Evolutionary conservation across 768 basidiomycete genomes (phyloP).

Genomic region (Strobilomyces echinocephalus): DNA sequence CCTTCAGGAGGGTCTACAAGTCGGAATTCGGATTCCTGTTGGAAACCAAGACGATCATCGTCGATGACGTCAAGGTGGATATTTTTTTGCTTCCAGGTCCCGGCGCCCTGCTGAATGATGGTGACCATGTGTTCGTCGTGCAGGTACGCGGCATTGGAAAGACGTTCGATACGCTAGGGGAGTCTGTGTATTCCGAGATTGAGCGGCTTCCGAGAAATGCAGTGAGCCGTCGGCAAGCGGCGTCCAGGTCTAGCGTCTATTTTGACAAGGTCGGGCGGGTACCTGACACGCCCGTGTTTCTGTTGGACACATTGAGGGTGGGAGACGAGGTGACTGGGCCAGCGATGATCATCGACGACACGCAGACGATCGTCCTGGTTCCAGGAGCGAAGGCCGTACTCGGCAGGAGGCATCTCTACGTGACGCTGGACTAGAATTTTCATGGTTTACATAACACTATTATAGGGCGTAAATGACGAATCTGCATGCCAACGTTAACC

Average conservation of each 20-base stretch:
- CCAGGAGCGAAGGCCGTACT: slow-evolving; percentile 65
- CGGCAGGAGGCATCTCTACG: slow-evolving; percentile 63
- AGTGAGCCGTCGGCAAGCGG: slow-evolving; percentile 41
- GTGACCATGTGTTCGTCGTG: not conserved
- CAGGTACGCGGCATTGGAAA: slow-evolving; percentile 88
- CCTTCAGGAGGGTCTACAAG: slow-evolving; percentile 78
- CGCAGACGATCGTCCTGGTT: slow-evolving; percentile 90
- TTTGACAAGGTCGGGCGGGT: slow-evolving; percentile 78
- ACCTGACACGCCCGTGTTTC: slow-evolving; percentile 73
- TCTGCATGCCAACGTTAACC: not conserved
- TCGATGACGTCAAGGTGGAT: slow-evolving; percentile 86
- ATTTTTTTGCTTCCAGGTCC: not conserved
- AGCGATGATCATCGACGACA: slow-evolving; percentile 91
- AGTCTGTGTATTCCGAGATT: slow-evolving; percentile 75
- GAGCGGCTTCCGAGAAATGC: slow-evolving; percentile 42
- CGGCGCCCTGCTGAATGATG: not conserved
- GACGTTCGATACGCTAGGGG: slow-evolving; percentile 76
- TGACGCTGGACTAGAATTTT: slow-evolving; percentile 36
- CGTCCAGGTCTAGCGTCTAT: slow-evolving; percentile 64
- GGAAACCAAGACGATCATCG: slow-evolving; percentile 75
- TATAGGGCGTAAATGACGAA: not conserved
- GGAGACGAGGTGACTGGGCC: slow-evolving; percentile 80
- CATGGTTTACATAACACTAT: slow-evolving; percentile 1
- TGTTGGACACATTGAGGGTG: slow-evolving; percentile 57
- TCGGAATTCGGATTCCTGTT: slow-evolving; percentile 89